Conservation (phyloP, 805 yeast genomes). For the Kuraishia molischiana region DNA sequence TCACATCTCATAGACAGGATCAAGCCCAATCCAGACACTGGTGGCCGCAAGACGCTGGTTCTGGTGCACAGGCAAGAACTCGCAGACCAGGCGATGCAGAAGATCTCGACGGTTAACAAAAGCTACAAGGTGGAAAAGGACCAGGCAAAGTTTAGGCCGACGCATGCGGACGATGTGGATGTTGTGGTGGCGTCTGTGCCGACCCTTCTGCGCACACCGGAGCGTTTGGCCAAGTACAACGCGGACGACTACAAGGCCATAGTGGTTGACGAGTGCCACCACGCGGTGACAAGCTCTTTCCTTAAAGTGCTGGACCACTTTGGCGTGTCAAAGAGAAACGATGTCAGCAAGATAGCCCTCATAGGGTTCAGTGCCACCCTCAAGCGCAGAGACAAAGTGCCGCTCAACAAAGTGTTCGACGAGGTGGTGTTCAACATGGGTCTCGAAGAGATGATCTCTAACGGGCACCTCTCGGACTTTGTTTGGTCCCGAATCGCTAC, state of each 20-base stretch:
- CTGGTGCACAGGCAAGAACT: constrained; percentile 79
- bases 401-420: constrained; percentile 54
- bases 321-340: constrained; percentile 22
- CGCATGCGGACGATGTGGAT: constrained; percentile 33
- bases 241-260: constrained; percentile 60
- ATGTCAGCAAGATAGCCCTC: constrained; percentile 36
- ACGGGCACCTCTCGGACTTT: constrained; percentile 63
- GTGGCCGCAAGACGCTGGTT: constrained; percentile 38
- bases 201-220: constrained; percentile 34
- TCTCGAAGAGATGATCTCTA: constrained; percentile 54
- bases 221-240: constrained; percentile 41
- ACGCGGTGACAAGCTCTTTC: constrained; percentile 71
- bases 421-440: constrained; percentile 63
- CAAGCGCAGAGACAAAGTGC: constrained; percentile 61
- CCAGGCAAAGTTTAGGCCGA: constrained; percentile 45
- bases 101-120: constrained; percentile 40
- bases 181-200: constrained; percentile 74
- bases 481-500: constrained; percentile 49
- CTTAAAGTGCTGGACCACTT: constrained; percentile 48
- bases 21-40: constrained; percentile 11
- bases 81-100: constrained; percentile 54
- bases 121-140: constrained; percentile 49
- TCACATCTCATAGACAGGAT: constrained; percentile 39
- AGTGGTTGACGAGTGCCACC: constrained; percentile 89
- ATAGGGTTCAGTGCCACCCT: constrained; percentile 88